Evolutionary conservation across 2,329 filamentous ascomycete species (phyloP).

Genomic region (Ustilaginoidea virens): DNA sequence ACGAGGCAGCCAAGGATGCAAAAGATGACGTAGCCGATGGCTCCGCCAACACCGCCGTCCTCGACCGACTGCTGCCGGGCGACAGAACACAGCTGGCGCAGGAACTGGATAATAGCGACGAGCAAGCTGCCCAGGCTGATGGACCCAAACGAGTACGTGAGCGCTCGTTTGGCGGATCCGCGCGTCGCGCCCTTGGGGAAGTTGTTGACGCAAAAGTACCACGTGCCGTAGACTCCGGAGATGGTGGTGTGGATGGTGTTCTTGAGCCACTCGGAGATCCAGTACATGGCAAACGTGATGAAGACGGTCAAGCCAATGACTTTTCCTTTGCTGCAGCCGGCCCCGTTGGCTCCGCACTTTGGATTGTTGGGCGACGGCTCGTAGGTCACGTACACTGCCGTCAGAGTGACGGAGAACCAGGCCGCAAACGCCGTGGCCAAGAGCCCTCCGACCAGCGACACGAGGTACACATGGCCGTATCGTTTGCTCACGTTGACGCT

Average conservation of each 20-base stretch:
- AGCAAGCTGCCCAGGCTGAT: conserved; percentile 76
- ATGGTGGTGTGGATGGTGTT: conserved; percentile 83
- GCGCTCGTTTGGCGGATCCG: conserved; percentile 63
- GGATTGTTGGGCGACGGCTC: conserved; percentile 44
- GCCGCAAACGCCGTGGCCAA: conserved; percentile 61
- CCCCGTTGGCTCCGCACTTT: conserved; percentile 31
- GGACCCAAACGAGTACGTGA: conserved; percentile 86
- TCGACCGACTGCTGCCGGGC: conserved; percentile 45
- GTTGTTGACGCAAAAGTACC: conserved; percentile 67
- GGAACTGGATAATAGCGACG: conserved; percentile 72
- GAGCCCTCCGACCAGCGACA: conserved; percentile 72
- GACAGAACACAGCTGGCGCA: conserved; percentile 71
- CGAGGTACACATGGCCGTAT: conserved; percentile 74
- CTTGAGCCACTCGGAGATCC: conserved; percentile 88
- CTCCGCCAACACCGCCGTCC: conserved; percentile 60
- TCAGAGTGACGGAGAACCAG: conserved; percentile 76
- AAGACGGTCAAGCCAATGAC: conserved; percentile 78
- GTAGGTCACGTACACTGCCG: conserved; percentile 74
- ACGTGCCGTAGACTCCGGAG: conserved; percentile 77
- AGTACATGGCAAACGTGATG: conserved; percentile 83
- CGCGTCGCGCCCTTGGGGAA: conserved; percentile 68
- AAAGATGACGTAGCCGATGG: conserved; percentile 49
- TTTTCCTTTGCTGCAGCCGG: conserved; percentile 56
- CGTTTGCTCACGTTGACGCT: conserved; percentile 71
- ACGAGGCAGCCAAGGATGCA: conserved; percentile 68